phyloP scores from a whole-genome alignment of 2,329 filamentous ascomycete species.

The Mycocentrospora acerina region DNA sequence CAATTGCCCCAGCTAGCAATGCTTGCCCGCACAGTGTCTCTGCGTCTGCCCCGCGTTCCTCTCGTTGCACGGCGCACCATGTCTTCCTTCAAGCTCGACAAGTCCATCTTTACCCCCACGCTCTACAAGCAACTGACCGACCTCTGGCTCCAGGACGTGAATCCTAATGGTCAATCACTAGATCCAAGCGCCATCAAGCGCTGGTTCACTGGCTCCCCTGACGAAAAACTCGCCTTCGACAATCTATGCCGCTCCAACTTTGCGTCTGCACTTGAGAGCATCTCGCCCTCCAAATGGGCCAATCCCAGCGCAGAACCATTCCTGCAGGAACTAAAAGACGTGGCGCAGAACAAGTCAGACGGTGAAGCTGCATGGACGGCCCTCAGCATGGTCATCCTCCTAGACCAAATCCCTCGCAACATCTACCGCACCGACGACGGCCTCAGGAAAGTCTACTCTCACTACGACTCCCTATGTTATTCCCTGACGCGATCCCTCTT shows the following conservation, averaged over 20 bases:
- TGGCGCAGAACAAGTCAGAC: constrained; percentile 21
- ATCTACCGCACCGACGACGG: constrained; percentile 54
- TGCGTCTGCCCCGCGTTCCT: too few species aligned
- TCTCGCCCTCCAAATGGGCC: constrained; percentile 37
- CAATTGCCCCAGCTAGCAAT: too few species aligned
- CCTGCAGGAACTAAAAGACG: constrained; percentile 32
- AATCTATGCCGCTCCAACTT: constrained; percentile 36
- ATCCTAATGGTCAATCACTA: constrained; percentile 24
- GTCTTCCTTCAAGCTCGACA: constrained; percentile 42
- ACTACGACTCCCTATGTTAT: constrained; percentile 59
- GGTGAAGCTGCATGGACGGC: constrained; percentile 37
- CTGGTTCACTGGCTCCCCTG: constrained; percentile 42
- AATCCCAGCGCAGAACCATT: constrained; percentile 42
- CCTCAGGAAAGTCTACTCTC: constrained; percentile 52
- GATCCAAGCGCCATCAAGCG: constrained; percentile 27
- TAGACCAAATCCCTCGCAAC: constrained; percentile 66
- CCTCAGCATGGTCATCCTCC: constrained; percentile 57
- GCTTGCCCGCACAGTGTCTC: too few species aligned
- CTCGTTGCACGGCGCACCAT: constrained; percentile 22
- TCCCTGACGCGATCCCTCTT: constrained; percentile 46
- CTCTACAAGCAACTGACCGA: constrained; percentile 41
- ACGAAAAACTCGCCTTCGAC: constrained; percentile 43
- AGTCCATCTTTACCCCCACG: constrained; percentile 41
- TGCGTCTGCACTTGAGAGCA: constrained; percentile 37
- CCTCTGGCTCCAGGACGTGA: constrained; percentile 44